Base-by-base conservation (phyloP, 805 yeast genomes). In the Starmerella stellata region DNA sequence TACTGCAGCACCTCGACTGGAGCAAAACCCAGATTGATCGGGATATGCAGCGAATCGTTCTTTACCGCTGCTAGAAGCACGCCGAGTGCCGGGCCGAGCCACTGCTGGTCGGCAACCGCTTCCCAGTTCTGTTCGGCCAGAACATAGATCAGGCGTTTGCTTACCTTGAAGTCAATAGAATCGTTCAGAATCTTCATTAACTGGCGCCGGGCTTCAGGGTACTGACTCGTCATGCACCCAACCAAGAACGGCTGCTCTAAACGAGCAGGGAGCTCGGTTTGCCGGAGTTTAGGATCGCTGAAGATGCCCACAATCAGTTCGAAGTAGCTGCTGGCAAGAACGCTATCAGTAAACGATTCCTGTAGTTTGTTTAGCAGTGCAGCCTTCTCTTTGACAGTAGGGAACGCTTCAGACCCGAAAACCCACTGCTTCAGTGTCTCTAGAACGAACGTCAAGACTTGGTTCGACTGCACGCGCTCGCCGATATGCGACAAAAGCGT, bases 41-140 rank as follows among this genome's bases (percentile, higher is more conserved):
- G 56, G 34, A 80, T 55, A 19, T 55, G 57, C 16, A 82, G 48
- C 2, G 52, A 55, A 39, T 67, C 62, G 1, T 67, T 66, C 41
- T 75, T 76, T 47, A 80, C 74, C 0, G 93, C 67, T 0, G 90
- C 93, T 52, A 77, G 81, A 5, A 90, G 59, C 21, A 92, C 59
- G 53, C 85, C 95, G 16, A 81, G 63, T 0, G 94, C 96, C 56
- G 87, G 96, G 54, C 82, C 82, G 44, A 87, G 60, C 98, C 98
- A 90, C 31, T 83, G 79, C 50, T 78, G 79, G 47, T 90, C 98
- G 1, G 93, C 85, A 29, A 90, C 62, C 47, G 71, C 78, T 54
- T 90, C 99, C 99, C 99, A 90, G 52, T 82, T 87, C 55, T 90
- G 99, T 51, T 90, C 96, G 29, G 87, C 64, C n/a, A 92, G 69